A percentile compares a stretch with the other conserved stretches of the same genome.
Conservation (phyloP, 2,329 filamentous ascomycete species). For the Eutypa lata region DNA sequence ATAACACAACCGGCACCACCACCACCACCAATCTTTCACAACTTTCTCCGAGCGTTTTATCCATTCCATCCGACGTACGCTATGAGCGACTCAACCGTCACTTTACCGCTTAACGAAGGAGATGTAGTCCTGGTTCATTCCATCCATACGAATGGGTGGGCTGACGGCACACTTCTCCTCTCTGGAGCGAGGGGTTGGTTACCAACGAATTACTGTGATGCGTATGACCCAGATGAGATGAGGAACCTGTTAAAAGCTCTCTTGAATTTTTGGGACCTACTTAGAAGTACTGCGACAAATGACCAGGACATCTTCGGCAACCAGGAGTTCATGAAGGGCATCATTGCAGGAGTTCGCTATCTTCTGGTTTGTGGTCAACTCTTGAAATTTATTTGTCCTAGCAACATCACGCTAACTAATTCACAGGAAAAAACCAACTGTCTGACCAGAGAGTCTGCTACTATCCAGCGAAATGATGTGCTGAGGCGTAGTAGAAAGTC, state of each 20-base stretch:
- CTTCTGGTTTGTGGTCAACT: conserved; percentile 64
- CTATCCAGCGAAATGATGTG: conserved; percentile 72
- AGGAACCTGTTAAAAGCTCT: conserved; percentile 79
- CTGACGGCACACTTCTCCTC: conserved; percentile 84
- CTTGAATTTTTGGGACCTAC: conserved; percentile 87
- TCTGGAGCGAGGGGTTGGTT: conserved; percentile 91
- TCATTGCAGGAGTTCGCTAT: conserved; percentile 89
- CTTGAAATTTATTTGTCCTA: background rate
- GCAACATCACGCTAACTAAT: conserved; percentile 12
- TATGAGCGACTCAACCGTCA: conserved; percentile 81
- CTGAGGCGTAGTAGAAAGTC: conserved; percentile 82
- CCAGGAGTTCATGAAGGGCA: conserved; percentile 89
- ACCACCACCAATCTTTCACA: conserved; percentile 65
- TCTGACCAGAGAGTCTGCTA: conserved; percentile 73
- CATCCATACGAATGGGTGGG: conserved; percentile 97
- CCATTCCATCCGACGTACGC: conserved; percentile 80
- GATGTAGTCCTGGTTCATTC: conserved; percentile 94
- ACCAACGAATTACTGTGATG: conserved; percentile 96
- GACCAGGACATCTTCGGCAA: conserved; percentile 79
- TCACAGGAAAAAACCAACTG: conserved; percentile 81
- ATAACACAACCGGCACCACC: conserved; percentile 34
- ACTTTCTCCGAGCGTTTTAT: conserved; percentile 92
- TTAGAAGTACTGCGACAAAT: conserved; percentile 72
- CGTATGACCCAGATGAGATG: conserved; percentile 88
- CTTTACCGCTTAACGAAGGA: conserved; percentile 81